Evolutionary conservation across 345 rosid genomes (phyloP).

Genomic region (Syzygium aromaticum): DNA sequence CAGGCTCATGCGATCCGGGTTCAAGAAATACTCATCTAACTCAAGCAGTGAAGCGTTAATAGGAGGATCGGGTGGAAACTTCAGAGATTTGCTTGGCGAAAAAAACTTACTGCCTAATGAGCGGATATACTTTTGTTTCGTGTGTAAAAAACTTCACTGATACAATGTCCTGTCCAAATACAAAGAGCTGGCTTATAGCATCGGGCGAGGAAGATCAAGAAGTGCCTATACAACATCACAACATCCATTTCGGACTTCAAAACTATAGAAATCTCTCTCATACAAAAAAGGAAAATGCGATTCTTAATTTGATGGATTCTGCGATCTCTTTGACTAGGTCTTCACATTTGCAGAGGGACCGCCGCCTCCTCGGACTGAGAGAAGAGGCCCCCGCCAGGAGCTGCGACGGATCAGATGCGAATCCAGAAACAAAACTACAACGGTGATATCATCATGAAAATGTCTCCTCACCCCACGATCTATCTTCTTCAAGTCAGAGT

Average conservation of each 20-base stretch:
- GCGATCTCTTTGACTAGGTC: constrained; percentile 21
- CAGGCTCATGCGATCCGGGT: neutral
- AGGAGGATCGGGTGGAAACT: neutral
- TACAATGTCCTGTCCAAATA: neutral
- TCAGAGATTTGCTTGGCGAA: neutral
- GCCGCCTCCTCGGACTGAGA: constrained; percentile 59
- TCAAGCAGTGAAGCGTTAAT: neutral
- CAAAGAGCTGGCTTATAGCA: neutral
- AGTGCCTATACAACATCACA: neutral
- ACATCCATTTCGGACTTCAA: neutral
- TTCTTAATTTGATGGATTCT: neutral
- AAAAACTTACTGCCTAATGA: neutral
- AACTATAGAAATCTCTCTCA: neutral
- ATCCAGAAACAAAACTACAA: constrained; percentile 75
- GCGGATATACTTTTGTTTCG: neutral
- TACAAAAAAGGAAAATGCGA: neutral
- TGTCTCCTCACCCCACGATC: constrained; percentile 95
- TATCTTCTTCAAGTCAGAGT: constrained; percentile 86
- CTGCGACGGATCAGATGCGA: constrained; percentile 37
- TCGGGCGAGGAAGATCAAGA: neutral
- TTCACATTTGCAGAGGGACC: constrained; percentile 18
- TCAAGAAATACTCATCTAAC: neutral
- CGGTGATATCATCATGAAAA: constrained; percentile 93
- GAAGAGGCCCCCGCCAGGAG: constrained; percentile 29
- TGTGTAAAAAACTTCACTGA: neutral